phyloP scores from a whole-genome alignment of 139 green algal genomes.

The Chlorella sorokiniana region DNA sequence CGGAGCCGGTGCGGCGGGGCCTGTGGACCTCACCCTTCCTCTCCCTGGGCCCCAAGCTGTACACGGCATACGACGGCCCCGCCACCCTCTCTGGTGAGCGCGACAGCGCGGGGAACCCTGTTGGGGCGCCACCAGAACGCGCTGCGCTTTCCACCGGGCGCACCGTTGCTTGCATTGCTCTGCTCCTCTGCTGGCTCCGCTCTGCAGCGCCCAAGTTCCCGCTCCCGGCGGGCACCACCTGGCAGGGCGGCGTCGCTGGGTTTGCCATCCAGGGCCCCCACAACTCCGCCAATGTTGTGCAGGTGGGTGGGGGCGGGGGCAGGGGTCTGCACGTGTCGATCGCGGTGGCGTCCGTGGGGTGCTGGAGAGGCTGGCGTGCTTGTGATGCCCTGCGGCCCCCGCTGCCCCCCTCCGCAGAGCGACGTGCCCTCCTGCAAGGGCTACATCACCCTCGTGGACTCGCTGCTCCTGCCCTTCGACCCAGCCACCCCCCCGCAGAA shows the following conservation, averaged over 20 bases:
- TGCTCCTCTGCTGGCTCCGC: neutral
- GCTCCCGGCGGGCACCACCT: constrained; percentile 24
- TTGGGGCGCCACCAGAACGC: no score
- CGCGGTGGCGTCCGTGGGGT: no score
- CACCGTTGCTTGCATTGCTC: neutral
- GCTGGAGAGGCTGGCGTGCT: no score
- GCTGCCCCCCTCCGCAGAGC: neutral
- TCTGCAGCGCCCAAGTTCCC: constrained; percentile 4
- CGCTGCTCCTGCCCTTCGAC: constrained; percentile 45
- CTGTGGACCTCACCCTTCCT: constrained; percentile 58
- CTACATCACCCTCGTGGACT: constrained; percentile 45
- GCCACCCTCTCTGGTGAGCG: constrained; percentile 19
- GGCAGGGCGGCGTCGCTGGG: constrained; percentile 31
- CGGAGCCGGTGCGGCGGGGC: constrained; percentile 38
- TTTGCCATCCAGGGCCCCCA: constrained; percentile 26
- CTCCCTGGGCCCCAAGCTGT: constrained; percentile 37
- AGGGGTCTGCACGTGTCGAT: no score
- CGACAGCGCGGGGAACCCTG: neutral
- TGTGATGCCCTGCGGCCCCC: neutral
- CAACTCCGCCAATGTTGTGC: constrained; percentile 42
- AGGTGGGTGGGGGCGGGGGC: constrained; percentile 4
- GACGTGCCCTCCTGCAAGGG: constrained; percentile 47
- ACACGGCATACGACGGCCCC: constrained; percentile 32
- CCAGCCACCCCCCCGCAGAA: neutral
- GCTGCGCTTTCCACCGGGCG: no score